Evolutionary conservation across 176 grass and related monocot species (phyloP), one percentile per base, ranked within the genome.

Genomic region (Carex cristatella): DNA sequence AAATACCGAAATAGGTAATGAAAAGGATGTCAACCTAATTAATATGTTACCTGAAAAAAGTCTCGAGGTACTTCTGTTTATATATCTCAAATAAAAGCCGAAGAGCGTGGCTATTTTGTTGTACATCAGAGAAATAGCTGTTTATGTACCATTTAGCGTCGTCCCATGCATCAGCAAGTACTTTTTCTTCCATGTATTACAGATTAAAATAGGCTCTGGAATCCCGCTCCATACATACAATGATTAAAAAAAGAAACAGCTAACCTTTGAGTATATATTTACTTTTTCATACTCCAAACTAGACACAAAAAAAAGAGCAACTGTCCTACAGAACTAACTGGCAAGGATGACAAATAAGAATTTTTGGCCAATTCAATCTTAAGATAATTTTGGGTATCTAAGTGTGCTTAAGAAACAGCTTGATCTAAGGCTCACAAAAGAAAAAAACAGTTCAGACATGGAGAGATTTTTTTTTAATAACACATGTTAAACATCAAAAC

Each of bases 221-320:
- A 27, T 87, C 86, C 79, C 65, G 49, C 79, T 87, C 86, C 49
- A 87, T 65, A 62, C 86, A 83, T 33, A 33, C 18, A n/a, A 57
- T 15, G 57, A 1, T 18, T 18, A 18, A 60, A 60, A 60, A 15
- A 60, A 60, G 14, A 15, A 60, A 60, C 5, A 1, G 57, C 5
- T n/a, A 60, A 60, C 18, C 15, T 60, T 60, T 57, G 4, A 60
- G 12, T 60, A n/a, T 15, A 40, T 60, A 60, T 16, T 59, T 16
- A 60, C 57, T 5, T 18, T 16, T 60, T 60, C 4, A 15, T 58
- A 18, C 15, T 16, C 15, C 14, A 13, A 16, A 16, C 5, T 18
- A 5, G 12, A 5, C 4, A 60, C 4, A 57, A 14, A 1, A 60
- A 18, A 60, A 60, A n/a, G 5, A 18, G 18, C 3, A 60, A 4